Percentiles rank a stretch among this genome's conserved stretches.
phyloP scores from a whole-genome alignment of 805 yeast genomes.

The Candida schatavii region DNA sequence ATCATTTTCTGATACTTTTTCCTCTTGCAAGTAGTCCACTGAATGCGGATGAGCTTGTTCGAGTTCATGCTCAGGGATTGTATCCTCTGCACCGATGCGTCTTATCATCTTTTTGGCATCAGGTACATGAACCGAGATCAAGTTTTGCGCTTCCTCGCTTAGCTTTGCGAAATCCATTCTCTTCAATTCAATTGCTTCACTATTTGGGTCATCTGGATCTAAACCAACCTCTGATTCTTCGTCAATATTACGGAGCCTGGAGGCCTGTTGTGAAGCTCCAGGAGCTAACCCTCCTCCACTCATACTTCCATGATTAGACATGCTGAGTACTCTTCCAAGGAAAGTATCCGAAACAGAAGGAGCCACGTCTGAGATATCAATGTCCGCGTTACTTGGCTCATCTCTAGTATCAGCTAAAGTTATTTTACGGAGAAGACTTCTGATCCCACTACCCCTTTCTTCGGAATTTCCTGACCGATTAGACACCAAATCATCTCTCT shows the following conservation, averaged over 20 bases:
- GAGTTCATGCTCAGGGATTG: slow-evolving; percentile 2
- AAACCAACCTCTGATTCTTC: slow-evolving; percentile 36
- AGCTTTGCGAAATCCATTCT: slow-evolving; percentile 41
- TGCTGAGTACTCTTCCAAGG: slow-evolving; percentile 33
- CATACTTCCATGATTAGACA: slow-evolving; percentile 20
- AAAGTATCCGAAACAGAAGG: slow-evolving; percentile 35
- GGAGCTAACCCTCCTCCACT: slow-evolving; percentile 44
- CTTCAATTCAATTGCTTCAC: slow-evolving; percentile 40
- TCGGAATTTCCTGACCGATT: slow-evolving; percentile 9
- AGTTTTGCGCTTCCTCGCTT: slow-evolving; percentile 51
- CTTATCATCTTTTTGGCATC: slow-evolving; percentile 9
- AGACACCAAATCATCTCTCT: slow-evolving; percentile 7
- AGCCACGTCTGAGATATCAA: slow-evolving; percentile 11
- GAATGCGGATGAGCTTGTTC: slow-evolving; percentile 8
- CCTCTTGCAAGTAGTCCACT: background rate
- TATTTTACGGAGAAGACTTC: slow-evolving; percentile 34
- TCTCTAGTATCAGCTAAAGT: slow-evolving; percentile 26
- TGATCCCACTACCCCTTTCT: slow-evolving; percentile 15
- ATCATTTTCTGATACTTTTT: background rate
- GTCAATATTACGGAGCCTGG: slow-evolving; percentile 14
- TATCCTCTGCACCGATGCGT: slow-evolving; percentile 7
- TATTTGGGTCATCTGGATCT: slow-evolving; percentile 17
- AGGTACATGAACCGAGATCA: slow-evolving; percentile 50
- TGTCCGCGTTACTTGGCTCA: slow-evolving; percentile 8
- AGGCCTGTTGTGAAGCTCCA: slow-evolving; percentile 27